Percentiles rank a stretch among this genome's conserved stretches.
These are phyloP conservation scores for Fusarium begoniae DNA, from an alignment of 2,329 filamentous ascomycete species.

Conservation along the genomic window DNA sequence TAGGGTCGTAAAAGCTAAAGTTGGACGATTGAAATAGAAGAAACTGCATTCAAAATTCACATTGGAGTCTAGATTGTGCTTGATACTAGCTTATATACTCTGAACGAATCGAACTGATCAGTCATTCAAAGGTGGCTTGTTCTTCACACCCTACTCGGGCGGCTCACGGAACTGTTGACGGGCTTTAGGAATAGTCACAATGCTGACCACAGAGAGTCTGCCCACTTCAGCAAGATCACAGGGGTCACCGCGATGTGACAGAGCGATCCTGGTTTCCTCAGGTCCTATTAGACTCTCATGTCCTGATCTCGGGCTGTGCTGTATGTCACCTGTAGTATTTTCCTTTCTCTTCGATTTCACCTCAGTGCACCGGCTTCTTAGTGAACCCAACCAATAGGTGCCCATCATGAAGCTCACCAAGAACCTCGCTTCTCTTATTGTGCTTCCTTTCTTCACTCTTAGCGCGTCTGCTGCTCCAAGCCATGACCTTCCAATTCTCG, in stretches of 20 bases:
- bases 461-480: neutral
- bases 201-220: neutral
- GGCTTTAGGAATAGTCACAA: neutral
- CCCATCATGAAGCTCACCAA: neutral
- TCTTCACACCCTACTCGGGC: neutral
- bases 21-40: neutral
- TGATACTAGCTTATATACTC: rapidly evolving
- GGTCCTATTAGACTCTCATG: neutral
- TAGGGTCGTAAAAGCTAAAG: neutral
- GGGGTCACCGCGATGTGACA: neutral
- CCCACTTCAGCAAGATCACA: neutral
- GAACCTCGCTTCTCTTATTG: neutral
- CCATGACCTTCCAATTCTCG: neutral
- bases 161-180: neutral
- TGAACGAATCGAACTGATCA: too few species aligned
- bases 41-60: neutral
- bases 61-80: neutral
- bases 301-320: neutral
- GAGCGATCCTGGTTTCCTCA: neutral
- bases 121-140: neutral
- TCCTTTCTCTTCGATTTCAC: neutral
- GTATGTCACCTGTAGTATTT: neutral
- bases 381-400: too few species aligned
- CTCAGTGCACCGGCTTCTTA: rapidly evolving
- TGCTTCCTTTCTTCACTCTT: neutral